phyloP scores from a whole-genome alignment of 345 rosid genomes.

The Populus tremula region DNA sequence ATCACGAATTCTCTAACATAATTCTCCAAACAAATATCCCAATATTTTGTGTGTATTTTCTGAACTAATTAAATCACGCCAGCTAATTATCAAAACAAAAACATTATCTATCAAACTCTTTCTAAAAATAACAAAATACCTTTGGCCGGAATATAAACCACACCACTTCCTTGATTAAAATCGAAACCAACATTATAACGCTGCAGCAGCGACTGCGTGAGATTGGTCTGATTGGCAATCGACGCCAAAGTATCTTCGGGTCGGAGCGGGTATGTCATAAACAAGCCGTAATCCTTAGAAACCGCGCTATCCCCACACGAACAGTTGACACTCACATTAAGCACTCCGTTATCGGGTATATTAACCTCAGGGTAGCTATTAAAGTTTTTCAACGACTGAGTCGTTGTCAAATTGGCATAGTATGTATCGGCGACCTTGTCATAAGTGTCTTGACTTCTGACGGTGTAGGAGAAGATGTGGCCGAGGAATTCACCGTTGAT shows the following conservation, averaged over 20 bases:
- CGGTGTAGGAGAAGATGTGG: constrained; percentile 38
- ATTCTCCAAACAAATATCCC: neutral
- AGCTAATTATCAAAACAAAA: neutral
- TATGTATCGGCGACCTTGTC: constrained; percentile 3
- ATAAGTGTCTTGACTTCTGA: constrained; percentile 35
- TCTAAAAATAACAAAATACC: constrained; percentile 30
- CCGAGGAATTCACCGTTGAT: constrained; percentile 46
- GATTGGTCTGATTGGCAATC: constrained; percentile 35
- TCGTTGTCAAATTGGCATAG: constrained; percentile 55
- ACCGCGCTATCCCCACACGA: constrained; percentile 56
- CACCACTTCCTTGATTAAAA: constrained; percentile 60
- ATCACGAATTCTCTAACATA: no score
- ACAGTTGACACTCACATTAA: constrained; percentile 67
- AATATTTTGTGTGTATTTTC: neutral
- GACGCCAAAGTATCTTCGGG: constrained; percentile 45
- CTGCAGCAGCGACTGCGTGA: constrained; percentile 40
- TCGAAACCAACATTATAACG: constrained; percentile 53
- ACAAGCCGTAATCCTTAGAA: constrained; percentile 58
- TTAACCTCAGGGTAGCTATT: constrained; percentile 27
- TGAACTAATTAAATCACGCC: neutral
- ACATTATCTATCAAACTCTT: neutral
- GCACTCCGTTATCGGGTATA: constrained; percentile 40
- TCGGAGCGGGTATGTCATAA: constrained; percentile 66
- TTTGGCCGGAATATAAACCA: constrained; percentile 67
- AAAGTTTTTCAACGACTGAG: constrained; percentile 19